phyloP scores from a whole-genome alignment of 2,329 filamentous ascomycete genomes.

The Fusarium hainanense region DNA sequence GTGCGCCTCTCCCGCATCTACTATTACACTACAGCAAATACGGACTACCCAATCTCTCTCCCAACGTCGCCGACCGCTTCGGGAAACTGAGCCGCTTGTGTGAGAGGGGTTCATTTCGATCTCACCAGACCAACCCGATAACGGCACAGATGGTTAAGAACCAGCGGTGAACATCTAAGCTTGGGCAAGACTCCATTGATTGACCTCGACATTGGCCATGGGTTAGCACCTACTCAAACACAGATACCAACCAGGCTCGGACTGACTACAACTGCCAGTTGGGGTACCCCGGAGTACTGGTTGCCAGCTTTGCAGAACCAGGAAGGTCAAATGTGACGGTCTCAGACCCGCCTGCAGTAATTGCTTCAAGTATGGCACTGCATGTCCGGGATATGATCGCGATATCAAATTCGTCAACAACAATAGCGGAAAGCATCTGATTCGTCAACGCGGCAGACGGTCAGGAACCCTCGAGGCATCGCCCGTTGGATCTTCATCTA shows the following conservation, averaged over 20 bases:
- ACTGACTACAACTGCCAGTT: constrained; percentile 35
- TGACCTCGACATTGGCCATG: constrained; percentile 40
- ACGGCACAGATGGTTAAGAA: constrained; percentile 33
- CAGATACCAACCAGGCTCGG: not conserved
- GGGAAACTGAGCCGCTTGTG: constrained; percentile 35
- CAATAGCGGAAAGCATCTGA: constrained; percentile 51
- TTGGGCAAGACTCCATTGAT: constrained; percentile 7
- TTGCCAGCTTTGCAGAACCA: constrained; percentile 55
- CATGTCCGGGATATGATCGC: constrained; percentile 55
- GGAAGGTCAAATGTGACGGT: constrained; percentile 60
- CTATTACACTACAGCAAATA: constrained; percentile 9
- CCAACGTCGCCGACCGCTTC: constrained; percentile 27
- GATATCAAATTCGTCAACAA: constrained; percentile 53
- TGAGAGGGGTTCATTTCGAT: constrained; percentile 34
- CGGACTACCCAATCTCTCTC: constrained; percentile 14
- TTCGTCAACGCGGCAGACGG: constrained; percentile 47
- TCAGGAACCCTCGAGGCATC: constrained; percentile 12
- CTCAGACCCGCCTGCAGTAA: constrained; percentile 54
- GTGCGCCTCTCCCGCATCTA: constrained; percentile 10
- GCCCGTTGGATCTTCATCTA: constrained; percentile 24
- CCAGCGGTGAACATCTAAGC: constrained; percentile 40
- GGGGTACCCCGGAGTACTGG: constrained; percentile 53
- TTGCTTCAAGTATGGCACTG: constrained; percentile 53
- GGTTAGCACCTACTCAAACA: constrained; percentile 1
- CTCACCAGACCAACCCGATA: constrained; percentile 33